Evolutionary conservation across 2,329 filamentous ascomycete genomes (phyloP).

Genomic region (Pyricularia sp.): DNA sequence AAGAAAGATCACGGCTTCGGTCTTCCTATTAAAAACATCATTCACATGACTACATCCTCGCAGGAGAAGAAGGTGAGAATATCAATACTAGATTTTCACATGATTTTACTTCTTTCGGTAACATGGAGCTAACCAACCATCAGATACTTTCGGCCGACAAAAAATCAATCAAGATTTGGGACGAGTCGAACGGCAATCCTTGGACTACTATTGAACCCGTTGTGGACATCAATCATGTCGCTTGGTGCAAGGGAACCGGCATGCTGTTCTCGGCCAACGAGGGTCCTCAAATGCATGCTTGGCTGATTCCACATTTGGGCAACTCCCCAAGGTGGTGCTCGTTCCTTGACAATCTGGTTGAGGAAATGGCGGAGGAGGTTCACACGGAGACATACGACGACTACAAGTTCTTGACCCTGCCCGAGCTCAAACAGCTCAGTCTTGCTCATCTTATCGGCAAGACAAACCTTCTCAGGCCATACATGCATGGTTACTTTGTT

Average conservation of each 20-base stretch:
- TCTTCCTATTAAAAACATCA: conserved; percentile 79
- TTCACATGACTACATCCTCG: conserved; percentile 60
- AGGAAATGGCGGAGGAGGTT: conserved; percentile 89
- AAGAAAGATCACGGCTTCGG: conserved; percentile 96
- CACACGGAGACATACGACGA: conserved; percentile 89
- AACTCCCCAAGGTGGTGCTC: conserved; percentile 75
- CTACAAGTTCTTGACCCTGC: conserved; percentile 92
- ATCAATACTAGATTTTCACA: background rate
- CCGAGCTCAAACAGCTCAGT: conserved; percentile 77
- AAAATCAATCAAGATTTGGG: conserved; percentile 95
- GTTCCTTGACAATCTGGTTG: conserved; percentile 94
- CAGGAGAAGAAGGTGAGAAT: conserved; percentile 57
- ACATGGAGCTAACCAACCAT: background rate
- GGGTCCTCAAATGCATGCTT: conserved; percentile 87
- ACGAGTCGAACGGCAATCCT: conserved; percentile 68
- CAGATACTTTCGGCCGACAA: conserved; percentile 81
- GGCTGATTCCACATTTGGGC: conserved; percentile 16
- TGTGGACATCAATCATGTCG: conserved; percentile 90
- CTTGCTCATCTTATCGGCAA: conserved; percentile 84
- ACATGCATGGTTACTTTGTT: conserved; percentile 99
- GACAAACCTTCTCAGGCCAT: conserved; percentile 81
- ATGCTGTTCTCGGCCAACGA: conserved; percentile 98
- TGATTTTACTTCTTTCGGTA: background rate
- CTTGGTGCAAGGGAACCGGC: conserved; percentile 83
- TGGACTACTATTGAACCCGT: conserved; percentile 95